phyloP scores from a whole-genome alignment of 345 rosid species.

The Mangifera indica region DNA sequence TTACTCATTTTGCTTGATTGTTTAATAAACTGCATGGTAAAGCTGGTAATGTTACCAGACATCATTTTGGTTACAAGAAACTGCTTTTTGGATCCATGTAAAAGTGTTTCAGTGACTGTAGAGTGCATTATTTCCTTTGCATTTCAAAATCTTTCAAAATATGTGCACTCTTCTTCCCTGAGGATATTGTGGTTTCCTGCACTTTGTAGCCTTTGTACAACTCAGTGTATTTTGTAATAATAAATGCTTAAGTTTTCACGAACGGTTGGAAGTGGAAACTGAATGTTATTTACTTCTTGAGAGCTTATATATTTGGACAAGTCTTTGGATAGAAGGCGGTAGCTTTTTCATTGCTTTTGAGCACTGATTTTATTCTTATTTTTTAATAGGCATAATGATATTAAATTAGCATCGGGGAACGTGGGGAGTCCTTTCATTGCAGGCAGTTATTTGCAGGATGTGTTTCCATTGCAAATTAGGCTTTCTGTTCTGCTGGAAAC shows the following conservation, averaged over 20 bases:
- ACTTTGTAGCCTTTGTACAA: neutral
- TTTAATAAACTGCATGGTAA: no score
- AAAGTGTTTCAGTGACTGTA: no score
- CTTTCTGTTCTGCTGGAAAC: conserved; percentile 46
- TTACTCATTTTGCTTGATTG: no score
- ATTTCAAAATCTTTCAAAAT: neutral
- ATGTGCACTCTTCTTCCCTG: neutral
- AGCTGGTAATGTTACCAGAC: no score
- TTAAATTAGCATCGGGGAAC: conserved; percentile 28
- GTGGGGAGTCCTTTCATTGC: conserved; percentile 29
- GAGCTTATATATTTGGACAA: neutral
- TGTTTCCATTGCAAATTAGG: conserved; percentile 57
- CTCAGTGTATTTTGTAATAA: neutral
- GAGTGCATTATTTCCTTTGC: no score
- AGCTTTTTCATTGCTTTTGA: neutral
- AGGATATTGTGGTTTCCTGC: neutral
- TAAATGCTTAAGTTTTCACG: neutral
- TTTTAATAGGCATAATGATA: conserved; percentile 50
- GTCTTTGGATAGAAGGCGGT: conserved; percentile 1
- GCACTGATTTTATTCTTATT: conserved; percentile 7
- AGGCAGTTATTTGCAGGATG: conserved; percentile 44
- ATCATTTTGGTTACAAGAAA: no score
- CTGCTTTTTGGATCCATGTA: neutral
- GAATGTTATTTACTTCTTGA: neutral
- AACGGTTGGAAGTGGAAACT: neutral